Evolutionary conservation across 345 rosid species (phyloP).

Genomic region (Ceriops decandra): DNA sequence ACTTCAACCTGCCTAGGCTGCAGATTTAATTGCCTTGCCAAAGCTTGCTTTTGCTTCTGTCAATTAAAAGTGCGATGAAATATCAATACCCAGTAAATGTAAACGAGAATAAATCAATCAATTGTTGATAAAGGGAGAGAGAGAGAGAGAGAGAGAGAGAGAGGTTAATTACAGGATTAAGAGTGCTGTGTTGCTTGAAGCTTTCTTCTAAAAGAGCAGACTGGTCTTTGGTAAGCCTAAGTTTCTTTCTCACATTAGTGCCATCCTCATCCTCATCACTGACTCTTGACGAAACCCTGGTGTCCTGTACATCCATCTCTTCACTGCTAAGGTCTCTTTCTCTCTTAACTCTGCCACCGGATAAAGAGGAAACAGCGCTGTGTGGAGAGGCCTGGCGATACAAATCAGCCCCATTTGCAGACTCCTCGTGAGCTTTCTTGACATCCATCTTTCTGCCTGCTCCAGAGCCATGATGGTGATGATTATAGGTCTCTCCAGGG

Average conservation of each 20-base stretch:
- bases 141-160: background rate
- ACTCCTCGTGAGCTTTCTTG: constrained; percentile 16
- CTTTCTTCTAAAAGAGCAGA: constrained; percentile 46
- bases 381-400: constrained; percentile 55
- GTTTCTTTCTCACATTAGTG: constrained; percentile 57
- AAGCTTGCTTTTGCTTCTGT: constrained; percentile 63
- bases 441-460: constrained; percentile 16
- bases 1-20: constrained; percentile 93
- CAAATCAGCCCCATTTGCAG: constrained; percentile 21
- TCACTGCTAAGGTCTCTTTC: constrained; percentile 51
- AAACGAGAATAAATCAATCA: background rate
- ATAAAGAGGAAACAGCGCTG: constrained; percentile 27
- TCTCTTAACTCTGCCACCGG: constrained; percentile 30
- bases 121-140: background rate
- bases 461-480: background rate
- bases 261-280: constrained; percentile 40
- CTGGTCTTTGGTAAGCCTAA: constrained; percentile 50
- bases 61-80: background rate
- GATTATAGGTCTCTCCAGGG: background rate
- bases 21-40: constrained; percentile 78
- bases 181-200: constrained; percentile 49
- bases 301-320: constrained; percentile 20
- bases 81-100: background rate
- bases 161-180: constrained; percentile 46
- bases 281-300: constrained; percentile 20